phyloP scores from a whole-genome alignment of 2,329 filamentous ascomycete species.

The Aspergillus terreus region DNA sequence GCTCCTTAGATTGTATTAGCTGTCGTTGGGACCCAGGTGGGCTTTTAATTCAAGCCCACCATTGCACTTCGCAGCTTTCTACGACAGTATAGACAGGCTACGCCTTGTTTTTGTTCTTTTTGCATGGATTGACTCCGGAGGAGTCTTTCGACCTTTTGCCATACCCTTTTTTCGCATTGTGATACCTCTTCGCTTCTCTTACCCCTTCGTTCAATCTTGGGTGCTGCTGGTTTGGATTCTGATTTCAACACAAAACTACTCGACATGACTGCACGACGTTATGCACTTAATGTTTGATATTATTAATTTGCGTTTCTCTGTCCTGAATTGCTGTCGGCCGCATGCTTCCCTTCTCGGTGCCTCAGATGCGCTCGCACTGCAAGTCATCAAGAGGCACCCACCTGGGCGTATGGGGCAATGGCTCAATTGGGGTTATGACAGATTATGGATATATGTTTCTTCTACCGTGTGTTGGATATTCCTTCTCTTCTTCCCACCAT shows the following conservation, averaged over 20 bases:
- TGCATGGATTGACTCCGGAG: neutral
- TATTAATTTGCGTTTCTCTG: conserved; percentile 7
- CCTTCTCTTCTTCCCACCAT: conserved; percentile 3
- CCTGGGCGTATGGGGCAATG: conserved; percentile 8
- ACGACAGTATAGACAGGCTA: neutral
- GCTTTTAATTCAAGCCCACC: conserved; percentile 21
- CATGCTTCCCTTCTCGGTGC: neutral
- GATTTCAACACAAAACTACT: conserved; percentile 20
- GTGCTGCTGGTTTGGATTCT: conserved; percentile 15
- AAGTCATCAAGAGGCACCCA: neutral
- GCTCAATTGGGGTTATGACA: conserved; percentile 14
- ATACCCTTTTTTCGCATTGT: neutral
- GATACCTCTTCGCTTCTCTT: conserved; percentile 5
- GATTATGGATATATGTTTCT: conserved; percentile 15
- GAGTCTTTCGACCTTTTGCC: neutral
- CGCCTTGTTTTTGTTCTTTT: neutral
- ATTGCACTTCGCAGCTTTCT: neutral
- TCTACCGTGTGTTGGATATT: conserved; percentile 5
- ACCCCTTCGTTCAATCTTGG: conserved; percentile 4
- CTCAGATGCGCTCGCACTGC: neutral
- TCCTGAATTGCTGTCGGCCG: neutral
- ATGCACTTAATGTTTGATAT: conserved; percentile 26
- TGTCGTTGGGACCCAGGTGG: conserved; percentile 31
- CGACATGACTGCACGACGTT: conserved; percentile 30
- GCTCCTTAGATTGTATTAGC: conserved; percentile 24